Evolutionary conservation across 2,329 filamentous ascomycete genomes (phyloP), one percentile per base, ranked within the genome.

Genomic region (Neospermospora avenae): DNA sequence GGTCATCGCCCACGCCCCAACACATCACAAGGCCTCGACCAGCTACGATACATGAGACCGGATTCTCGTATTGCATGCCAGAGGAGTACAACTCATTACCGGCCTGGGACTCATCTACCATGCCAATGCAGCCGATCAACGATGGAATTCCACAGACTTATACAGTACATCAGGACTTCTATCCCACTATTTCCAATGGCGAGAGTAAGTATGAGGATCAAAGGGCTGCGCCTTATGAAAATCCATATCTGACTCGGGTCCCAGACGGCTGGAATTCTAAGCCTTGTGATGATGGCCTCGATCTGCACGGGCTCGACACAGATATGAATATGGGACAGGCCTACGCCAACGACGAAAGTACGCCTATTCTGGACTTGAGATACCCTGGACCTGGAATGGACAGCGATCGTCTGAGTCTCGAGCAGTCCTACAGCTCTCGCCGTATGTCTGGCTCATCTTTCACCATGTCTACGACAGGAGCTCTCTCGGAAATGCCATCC

Each of bases 401-500:
- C n/a, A 74, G 77, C 57, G 81, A 84, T 37, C 65, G 74, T 18
- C 68, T 82, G 61, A 77, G 76, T 59, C 78, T 82, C 62, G 83
- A 85, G 42, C 76, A 79, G 57, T 77, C 75, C n/a, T 73, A 81
- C 48, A 81, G 83, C 63, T 78, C 81, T 49, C 81, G 87, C 61
- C 82, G 86, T 63, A 82, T 89, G 78, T 90, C 88, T 20, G 87
- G 87, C 51, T 90, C 88, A 2, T 90, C 88, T 1, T 89, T 89
- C 69, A 88, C 87, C 41, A 82, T 90, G 75, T 90, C 88, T 16
- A 89, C 83, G 0, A 82, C 82, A 44, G 82, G 86, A 22, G 80
- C 80, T 22, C 76, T 88, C 44, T 87, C 86, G 4, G 87, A 90
- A 67, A 84, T 89, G 72, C 81, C 85, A 53, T 85, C 85, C 3